These are phyloP conservation scores for Clarireedia hainanense DNA, from an alignment of 2,329 filamentous ascomycete species.

Conservation along the genomic window DNA sequence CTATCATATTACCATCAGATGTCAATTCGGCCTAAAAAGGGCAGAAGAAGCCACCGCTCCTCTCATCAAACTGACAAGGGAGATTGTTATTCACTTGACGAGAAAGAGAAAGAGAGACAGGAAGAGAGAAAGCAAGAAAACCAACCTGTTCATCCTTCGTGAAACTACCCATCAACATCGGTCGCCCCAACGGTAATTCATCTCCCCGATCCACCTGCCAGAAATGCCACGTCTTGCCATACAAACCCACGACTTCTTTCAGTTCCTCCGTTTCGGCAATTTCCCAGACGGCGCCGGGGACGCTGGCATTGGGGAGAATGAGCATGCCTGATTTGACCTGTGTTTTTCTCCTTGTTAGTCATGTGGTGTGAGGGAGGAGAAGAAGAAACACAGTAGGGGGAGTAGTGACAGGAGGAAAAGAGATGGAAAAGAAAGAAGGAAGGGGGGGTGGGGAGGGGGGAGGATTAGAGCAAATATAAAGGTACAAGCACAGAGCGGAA, in stretches of 20 bases:
- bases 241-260: constrained; percentile 64
- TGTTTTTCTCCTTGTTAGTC: constrained; percentile 7
- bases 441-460: too few relatives aligned
- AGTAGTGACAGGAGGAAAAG: too few relatives aligned
- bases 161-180: constrained; percentile 11
- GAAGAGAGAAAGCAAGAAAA: background rate
- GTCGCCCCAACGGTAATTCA: constrained; percentile 5
- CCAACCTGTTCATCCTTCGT: constrained; percentile 2
- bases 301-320: constrained; percentile 54
- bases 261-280: constrained; percentile 72
- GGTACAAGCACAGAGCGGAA: constrained; percentile 65
- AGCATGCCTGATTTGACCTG: constrained; percentile 51
- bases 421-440: background rate
- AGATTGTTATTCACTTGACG: too few relatives aligned
- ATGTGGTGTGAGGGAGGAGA: too few relatives aligned
- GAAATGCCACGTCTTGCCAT: constrained; percentile 79
- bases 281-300: constrained; percentile 62
- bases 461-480: background rate
- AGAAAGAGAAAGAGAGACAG: too few relatives aligned
- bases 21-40: background rate
- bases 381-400: constrained; percentile 19
- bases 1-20: constrained; percentile 13
- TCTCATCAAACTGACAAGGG: too few relatives aligned
- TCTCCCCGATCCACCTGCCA: constrained; percentile 73
- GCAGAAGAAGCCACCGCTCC: background rate